Percentiles rank a stretch among this genome's conserved stretches.
Evolutionary conservation across 768 basidiomycete genomes (phyloP).

Genomic region (Kwoniella botswanensis): DNA sequence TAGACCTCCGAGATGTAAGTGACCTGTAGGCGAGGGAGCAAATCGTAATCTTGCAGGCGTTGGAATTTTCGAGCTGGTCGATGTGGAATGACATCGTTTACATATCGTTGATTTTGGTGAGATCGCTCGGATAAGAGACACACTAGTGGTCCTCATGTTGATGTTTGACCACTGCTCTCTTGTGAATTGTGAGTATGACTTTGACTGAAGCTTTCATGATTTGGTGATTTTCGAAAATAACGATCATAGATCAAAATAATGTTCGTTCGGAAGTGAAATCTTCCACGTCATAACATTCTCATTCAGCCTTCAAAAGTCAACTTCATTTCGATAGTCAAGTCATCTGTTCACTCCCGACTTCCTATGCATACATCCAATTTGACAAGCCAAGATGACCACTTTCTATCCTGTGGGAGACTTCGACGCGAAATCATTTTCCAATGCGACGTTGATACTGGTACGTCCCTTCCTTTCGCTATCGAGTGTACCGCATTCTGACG

Average conservation of each 20-base stretch:
- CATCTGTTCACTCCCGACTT: not conserved
- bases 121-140: not conserved
- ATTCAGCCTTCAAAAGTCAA: too few species aligned
- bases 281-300: conserved; percentile 29
- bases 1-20: conserved; percentile 90
- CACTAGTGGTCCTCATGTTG: not conserved
- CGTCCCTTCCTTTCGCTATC: not conserved
- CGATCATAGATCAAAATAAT: conserved; percentile 1
- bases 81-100: conserved; percentile 20
- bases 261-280: conserved; percentile 2
- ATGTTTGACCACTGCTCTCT: not conserved
- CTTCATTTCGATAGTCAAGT: too few species aligned
- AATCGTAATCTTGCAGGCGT: conserved; percentile 71
- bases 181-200: too few species aligned
- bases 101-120: not conserved
- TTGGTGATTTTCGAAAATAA: not conserved
- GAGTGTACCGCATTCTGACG: not conserved
- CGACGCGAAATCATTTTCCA: not conserved
- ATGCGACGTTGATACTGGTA: conserved; percentile 24
- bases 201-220: too few species aligned
- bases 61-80: not conserved
- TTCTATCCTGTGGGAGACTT: conserved; percentile 39
- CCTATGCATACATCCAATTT: not conserved
- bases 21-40: conserved; percentile 95
- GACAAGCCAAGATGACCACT: conserved; percentile 25